Conservation (phyloP, 1,139 yeast genomes). For the Pichia sp. region DNA sequence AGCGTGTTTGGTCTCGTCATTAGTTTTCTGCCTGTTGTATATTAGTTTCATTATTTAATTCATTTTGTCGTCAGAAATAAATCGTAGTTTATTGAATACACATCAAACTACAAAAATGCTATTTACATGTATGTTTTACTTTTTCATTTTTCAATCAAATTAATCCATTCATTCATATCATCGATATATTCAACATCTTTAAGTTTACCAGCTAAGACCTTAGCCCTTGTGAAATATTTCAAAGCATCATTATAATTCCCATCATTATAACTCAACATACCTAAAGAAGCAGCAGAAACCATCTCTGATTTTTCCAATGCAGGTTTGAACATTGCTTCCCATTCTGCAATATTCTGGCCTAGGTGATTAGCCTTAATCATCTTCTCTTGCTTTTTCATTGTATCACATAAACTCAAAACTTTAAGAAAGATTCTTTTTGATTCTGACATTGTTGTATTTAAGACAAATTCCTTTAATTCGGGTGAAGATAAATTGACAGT, state of each 20-base stretch:
- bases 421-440: conserved; percentile 15
- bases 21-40: background rate
- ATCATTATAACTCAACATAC: conserved; percentile 14
- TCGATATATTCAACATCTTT: conserved; percentile 14
- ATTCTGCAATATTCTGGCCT: conserved; percentile 10
- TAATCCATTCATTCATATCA: conserved; percentile 18
- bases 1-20: background rate
- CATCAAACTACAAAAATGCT: background rate
- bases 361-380: conserved; percentile 7
- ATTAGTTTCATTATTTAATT: background rate
- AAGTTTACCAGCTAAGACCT: conserved; percentile 13
- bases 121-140: background rate
- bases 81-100: background rate
- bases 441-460: conserved; percentile 14
- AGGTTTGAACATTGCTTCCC: conserved; percentile 15
- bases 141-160: conserved; percentile 6
- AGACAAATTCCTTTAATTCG: conserved; percentile 13
- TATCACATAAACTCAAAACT: conserved; percentile 16
- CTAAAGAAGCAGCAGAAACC: conserved; percentile 21
- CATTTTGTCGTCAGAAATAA: background rate
- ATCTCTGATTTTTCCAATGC: conserved; percentile 20
- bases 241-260: conserved; percentile 12
- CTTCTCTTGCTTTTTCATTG: conserved; percentile 13
- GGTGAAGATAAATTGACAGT: conserved; percentile 10
- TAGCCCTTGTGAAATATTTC: conserved; percentile 16